These are phyloP conservation scores for Paramarasmius palmivorus DNA, from an alignment of 1,284 basidiomycete species.

Conservation along the genomic window DNA sequence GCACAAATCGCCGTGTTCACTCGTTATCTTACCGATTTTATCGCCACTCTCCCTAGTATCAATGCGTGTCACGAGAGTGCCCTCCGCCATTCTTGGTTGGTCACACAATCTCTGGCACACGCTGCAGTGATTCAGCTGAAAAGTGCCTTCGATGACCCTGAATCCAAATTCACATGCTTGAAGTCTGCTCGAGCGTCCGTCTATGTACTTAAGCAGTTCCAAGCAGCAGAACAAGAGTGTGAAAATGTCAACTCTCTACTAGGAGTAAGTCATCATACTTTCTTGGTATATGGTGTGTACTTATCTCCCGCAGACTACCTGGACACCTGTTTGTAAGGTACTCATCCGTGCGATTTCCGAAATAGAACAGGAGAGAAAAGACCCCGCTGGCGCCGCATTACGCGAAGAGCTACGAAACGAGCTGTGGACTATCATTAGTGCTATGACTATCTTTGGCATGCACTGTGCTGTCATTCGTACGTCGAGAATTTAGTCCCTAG, in stretches of 20 bases:
- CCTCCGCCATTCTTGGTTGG: conserved; percentile 10
- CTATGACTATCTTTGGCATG: conserved; percentile 8
- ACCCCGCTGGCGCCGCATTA: background rate
- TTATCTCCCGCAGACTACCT: conserved; percentile 24
- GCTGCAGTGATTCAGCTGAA: conserved; percentile 37
- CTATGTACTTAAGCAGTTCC: conserved; percentile 11
- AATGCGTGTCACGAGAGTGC: too few relatives aligned
- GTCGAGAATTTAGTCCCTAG: background rate
- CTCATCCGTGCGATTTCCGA: conserved; percentile 22
- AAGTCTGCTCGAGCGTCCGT: conserved; percentile 24
- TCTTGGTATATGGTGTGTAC: background rate
- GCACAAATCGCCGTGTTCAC: too few relatives aligned
- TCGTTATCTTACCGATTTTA: too few relatives aligned
- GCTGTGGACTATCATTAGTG: conserved; percentile 6
- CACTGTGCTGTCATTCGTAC: conserved; percentile 10
- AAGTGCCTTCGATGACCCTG: conserved; percentile 23
- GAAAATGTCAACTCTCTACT: conserved; percentile 24
- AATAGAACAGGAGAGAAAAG: background rate
- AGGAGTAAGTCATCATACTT: conserved; percentile 20
- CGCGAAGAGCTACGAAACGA: background rate
- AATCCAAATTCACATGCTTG: conserved; percentile 29
- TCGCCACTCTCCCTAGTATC: too few relatives aligned
- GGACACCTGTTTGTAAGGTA: conserved; percentile 24
- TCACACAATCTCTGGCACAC: conserved; percentile 31
- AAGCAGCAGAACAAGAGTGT: too few relatives aligned